Conservation (phyloP, 2,329 filamentous ascomycete species). For the Fusarium avenaceum region DNA sequence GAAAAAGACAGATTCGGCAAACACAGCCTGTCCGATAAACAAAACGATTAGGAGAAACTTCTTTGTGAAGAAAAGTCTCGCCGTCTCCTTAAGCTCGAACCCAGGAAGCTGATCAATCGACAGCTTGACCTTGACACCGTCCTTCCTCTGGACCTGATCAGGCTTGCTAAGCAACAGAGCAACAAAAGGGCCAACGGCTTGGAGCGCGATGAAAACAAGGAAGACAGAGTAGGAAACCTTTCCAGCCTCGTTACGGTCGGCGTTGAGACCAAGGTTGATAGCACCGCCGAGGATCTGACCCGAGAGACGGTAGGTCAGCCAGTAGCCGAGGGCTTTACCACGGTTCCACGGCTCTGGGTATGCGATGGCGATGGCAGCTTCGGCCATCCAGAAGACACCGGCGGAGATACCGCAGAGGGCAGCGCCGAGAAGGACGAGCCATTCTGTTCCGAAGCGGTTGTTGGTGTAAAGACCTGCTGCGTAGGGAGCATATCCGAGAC, state of each 20-base stretch:
- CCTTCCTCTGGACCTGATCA: constrained; percentile 71
- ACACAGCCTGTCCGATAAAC: constrained; percentile 79
- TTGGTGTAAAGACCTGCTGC: constrained; percentile 80
- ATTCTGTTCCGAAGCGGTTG: constrained; percentile 76
- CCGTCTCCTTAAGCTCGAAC: constrained; percentile 71
- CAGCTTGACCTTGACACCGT: constrained; percentile 73
- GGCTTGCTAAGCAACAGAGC: constrained; percentile 74
- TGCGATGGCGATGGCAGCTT: constrained; percentile 78
- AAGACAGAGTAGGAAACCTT: constrained; percentile 78
- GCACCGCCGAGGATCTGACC: constrained; percentile 80
- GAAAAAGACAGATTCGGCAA: constrained; percentile 78
- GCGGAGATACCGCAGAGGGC: constrained; percentile 78
- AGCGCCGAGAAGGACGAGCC: constrained; percentile 77
- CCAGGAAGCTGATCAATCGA: constrained; percentile 68
- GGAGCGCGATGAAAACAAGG: constrained; percentile 77
- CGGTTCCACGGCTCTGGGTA: constrained; percentile 79
- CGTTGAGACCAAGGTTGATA: constrained; percentile 77
- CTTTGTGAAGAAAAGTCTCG: constrained; percentile 69
- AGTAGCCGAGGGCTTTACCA: constrained; percentile 75
- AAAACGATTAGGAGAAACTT: constrained; percentile 75
- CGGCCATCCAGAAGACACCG: constrained; percentile 81
- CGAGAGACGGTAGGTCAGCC: constrained; percentile 70
- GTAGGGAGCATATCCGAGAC: constrained; percentile 77
- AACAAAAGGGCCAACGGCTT: constrained; percentile 74
- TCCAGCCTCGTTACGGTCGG: constrained; percentile 67